These are phyloP conservation scores for Linderina pennispora DNA, from an alignment of 192 early-diverging fungal genomes.

Conservation along the genomic window DNA sequence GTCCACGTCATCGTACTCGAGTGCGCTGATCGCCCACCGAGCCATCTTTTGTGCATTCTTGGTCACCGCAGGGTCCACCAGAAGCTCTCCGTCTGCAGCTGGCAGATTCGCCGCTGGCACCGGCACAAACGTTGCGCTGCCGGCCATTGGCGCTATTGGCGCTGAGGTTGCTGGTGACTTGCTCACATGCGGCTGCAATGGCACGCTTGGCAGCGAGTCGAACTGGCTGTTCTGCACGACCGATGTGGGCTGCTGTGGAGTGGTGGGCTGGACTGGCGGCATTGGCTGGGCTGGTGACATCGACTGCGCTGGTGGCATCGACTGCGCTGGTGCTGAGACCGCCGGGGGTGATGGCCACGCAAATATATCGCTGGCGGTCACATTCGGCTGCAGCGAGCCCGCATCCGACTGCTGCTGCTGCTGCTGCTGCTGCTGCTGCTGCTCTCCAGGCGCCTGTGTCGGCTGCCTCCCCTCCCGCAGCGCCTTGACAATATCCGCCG, in stretches of 20 bases:
- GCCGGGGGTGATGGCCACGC: constrained; percentile 27
- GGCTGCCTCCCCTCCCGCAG: constrained; percentile 78
- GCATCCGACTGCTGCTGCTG: neutral
- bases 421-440: neutral
- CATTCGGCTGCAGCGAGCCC: neutral
- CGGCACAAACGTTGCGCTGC: constrained; percentile 27
- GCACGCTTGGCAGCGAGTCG: constrained; percentile 18
- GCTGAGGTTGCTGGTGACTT: constrained; percentile 1
- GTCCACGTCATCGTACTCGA: constrained; percentile 90
- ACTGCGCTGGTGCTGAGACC: neutral
- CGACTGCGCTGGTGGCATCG: constrained; percentile 1
- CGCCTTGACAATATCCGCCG: constrained; percentile 89
- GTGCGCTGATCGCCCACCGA: constrained; percentile 87
- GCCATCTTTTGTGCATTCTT: constrained; percentile 78
- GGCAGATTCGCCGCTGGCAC: constrained; percentile 30
- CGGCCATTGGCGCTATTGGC: neutral
- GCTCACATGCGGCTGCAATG: constrained; percentile 1
- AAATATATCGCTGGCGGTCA: constrained; percentile 6
- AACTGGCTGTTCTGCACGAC: neutral
- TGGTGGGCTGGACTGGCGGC: constrained; percentile 1
- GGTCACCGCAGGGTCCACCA: constrained; percentile 51
- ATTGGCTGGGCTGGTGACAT: neutral
- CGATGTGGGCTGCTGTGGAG: constrained; percentile 1
- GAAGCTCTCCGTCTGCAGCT: constrained; percentile 3
- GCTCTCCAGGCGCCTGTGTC: constrained; percentile 49